Conservation (phyloP, 192 early-diverging fungal genomes). For the Dissophora globulifera region DNA sequence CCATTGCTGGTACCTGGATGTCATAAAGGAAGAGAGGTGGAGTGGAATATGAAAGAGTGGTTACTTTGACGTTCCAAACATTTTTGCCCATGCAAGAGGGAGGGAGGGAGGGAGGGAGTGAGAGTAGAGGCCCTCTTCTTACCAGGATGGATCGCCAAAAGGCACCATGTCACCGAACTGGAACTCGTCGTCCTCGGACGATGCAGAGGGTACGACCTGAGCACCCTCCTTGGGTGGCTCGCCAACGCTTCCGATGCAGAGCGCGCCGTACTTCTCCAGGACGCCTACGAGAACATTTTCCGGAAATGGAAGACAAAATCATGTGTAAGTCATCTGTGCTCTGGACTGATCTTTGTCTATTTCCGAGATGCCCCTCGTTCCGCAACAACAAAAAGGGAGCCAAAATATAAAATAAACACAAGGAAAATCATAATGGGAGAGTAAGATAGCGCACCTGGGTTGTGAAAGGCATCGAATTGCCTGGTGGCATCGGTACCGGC, state of each 20-base stretch:
- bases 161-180: constrained; percentile 82
- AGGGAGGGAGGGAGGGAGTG: background rate
- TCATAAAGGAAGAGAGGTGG: too few relatives aligned
- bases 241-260: constrained; percentile 73
- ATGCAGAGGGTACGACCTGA: constrained; percentile 29
- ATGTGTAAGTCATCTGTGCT: background rate
- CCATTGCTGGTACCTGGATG: constrained; percentile 66
- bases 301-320: background rate
- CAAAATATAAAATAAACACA: background rate
- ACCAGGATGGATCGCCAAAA: constrained; percentile 84
- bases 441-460: constrained; percentile 45
- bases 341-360: too few relatives aligned
- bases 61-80: too few relatives aligned
- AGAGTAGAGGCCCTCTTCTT: too few relatives aligned
- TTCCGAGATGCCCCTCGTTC: too few relatives aligned
- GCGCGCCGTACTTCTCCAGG: constrained; percentile 71
- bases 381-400: too few relatives aligned
- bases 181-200: constrained; percentile 55
- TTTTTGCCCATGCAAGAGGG: too few relatives aligned
- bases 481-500: constrained; percentile 85
- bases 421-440: background rate
- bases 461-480: constrained; percentile 90
- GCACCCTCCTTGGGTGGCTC: constrained; percentile 46
- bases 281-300: constrained; percentile 47
- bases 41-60: too few relatives aligned